phyloP scores from a whole-genome alignment of 2,329 filamentous ascomycete genomes.

The Talaromyces sp. region DNA sequence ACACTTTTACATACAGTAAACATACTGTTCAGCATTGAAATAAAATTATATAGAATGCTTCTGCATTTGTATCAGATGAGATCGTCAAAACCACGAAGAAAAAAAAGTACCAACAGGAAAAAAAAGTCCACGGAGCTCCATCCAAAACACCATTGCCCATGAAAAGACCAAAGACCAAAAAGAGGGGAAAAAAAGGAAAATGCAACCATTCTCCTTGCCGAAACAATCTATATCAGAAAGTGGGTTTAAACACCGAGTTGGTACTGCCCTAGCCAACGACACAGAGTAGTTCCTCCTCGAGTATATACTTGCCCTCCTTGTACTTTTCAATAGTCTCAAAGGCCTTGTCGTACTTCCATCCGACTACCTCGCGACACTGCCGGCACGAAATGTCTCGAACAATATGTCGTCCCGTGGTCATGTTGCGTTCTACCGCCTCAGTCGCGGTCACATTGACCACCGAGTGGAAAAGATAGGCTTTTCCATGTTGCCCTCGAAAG shows the following conservation, averaged over 20 bases:
- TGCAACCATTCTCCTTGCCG: neutral
- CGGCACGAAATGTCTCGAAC: conserved; percentile 90
- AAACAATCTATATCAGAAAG: neutral
- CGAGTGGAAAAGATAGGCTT: conserved; percentile 90
- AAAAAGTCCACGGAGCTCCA: neutral
- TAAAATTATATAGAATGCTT: neutral
- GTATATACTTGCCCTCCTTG: conserved; percentile 97
- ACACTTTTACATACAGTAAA: neutral
- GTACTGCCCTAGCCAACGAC: conserved; percentile 33
- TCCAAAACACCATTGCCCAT: neutral
- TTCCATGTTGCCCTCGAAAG: conserved; percentile 96
- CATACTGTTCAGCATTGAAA: neutral
- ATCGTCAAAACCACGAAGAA: neutral
- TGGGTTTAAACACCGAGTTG: neutral
- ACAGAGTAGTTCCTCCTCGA: conserved; percentile 86
- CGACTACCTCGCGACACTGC: conserved; percentile 87
- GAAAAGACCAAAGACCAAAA: neutral
- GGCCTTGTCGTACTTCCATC: conserved; percentile 99
- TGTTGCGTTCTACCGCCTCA: conserved; percentile 88
- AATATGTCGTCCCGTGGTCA: conserved; percentile 94
- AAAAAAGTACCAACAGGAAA: neutral
- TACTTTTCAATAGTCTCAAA: conserved; percentile 92
- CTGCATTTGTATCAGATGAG: neutral
- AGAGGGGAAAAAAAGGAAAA: neutral
- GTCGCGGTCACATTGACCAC: conserved; percentile 85